Evolutionary conservation across 768 basidiomycete species (phyloP).

Genomic region (Kwoniella sp.): DNA sequence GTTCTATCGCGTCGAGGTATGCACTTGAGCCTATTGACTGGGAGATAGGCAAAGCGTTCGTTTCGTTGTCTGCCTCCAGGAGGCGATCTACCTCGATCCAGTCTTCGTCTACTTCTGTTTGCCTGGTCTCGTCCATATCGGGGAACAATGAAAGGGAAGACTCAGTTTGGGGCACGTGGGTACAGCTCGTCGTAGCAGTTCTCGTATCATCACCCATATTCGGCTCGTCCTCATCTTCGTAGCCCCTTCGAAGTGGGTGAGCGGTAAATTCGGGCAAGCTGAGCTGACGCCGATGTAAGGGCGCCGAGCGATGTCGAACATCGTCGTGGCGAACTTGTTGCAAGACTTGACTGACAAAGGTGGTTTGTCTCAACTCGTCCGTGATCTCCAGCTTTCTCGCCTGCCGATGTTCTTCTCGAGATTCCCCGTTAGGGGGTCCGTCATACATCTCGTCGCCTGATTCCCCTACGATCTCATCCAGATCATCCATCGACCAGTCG

Average conservation of each 20-base stretch:
- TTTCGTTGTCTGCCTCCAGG: conserved; percentile 1
- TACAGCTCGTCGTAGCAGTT: background rate
- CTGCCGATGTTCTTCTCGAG: conserved; percentile 11
- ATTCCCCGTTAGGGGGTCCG: conserved; percentile 15
- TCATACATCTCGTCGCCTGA: conserved; percentile 37
- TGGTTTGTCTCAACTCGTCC: conserved; percentile 47
- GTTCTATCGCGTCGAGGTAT: conserved; percentile 45
- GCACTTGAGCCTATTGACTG: background rate
- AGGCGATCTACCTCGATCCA: conserved; percentile 52
- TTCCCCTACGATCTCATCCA: conserved; percentile 45
- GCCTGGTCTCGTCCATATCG: background rate
- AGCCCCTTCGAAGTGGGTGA: conserved; percentile 3
- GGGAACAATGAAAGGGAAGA: conserved; percentile 3
- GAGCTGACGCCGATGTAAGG: conserved; percentile 1
- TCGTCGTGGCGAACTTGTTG: conserved; percentile 5
- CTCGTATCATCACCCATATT: background rate
- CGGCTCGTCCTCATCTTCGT: conserved; percentile 9
- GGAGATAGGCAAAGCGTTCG: background rate
- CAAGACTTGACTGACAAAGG: conserved; percentile 27
- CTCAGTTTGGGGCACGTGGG: background rate
- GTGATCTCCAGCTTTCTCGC: conserved; percentile 40
- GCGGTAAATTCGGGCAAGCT: conserved; percentile 21
- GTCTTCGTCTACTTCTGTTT: conserved; percentile 37
- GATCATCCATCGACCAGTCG: conserved; percentile 32
- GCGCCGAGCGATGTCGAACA: background rate